Base-by-base conservation (phyloP, 2,329 filamentous ascomycete genomes). In the Sclerotinia spermophila region DNA sequence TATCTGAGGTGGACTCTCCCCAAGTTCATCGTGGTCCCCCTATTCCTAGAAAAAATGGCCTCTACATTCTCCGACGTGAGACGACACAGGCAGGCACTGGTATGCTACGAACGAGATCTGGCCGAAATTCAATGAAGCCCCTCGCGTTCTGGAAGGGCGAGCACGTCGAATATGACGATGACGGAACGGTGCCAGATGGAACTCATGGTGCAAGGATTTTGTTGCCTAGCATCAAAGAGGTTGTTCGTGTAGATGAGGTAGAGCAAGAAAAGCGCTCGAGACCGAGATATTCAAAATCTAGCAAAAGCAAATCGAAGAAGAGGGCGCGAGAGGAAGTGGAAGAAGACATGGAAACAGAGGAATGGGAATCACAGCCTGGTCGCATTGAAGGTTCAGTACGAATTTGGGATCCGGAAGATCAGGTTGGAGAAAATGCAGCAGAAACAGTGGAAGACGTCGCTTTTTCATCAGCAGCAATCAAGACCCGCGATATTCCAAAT, bases 141-240 rank as follows among this genome's bases (percentile, higher is more conserved):
- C 82, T 97, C 45, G 89, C 92, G 38, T 97, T 87, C 79, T 98
- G 95, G 95, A 89, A 89, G 76, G 94, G 94, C 74, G 95, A 98
- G 79, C 87, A 87, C 68, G 87, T 91, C 61, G 87, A 93, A 33
- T 92, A 90, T 67, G 84, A 86, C 27, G 86, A 88, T 35, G 87
- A 89, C 64, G 80, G 81, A 58, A 82, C 82, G 40, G 86, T 86
- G 82, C 71, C 80, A 83, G 65, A 75, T 74, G 68, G 58, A 24
- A 77, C 80, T 51, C 84, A 85, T 5, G 67, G 56, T 19, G 51
- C 69, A n/a, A 83, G 84, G 55, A 90, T 91, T 75, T 82, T 90
- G n/a, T 80, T 93, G 64, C 86, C 88, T 1, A 89, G 86, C 19
- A 90, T 95, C 75, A 92, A 92, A 77, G 91, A 93, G 74, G 87